Evolutionary conservation across 164 flowering plant genomes (phyloP).

Genomic region (Aristolochia californica): DNA sequence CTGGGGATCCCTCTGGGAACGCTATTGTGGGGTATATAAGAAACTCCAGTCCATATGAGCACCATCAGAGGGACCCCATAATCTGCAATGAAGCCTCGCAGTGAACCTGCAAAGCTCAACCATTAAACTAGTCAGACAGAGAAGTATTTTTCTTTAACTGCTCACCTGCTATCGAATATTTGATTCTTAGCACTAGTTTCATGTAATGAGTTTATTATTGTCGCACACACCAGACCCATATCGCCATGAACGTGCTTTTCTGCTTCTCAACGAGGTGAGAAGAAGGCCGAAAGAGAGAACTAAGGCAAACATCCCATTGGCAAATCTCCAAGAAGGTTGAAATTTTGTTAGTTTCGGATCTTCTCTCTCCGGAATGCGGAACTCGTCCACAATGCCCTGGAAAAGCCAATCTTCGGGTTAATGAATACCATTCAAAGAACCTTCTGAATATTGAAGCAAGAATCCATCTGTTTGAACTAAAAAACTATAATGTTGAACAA

Average conservation of each 20-base stretch:
- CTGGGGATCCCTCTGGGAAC: slow-evolving; percentile 89
- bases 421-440: too few relatives aligned
- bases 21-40: slow-evolving; percentile 65
- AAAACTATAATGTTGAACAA: too few relatives aligned
- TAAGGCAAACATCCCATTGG: slow-evolving; percentile 96
- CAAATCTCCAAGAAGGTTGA: slow-evolving; percentile 85
- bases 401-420: too few relatives aligned
- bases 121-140: too few relatives aligned
- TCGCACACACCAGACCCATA: slow-evolving; percentile 67
- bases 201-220: background rate
- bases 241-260: slow-evolving; percentile 97
- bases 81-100: slow-evolving; percentile 85
- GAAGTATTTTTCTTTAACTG: too few relatives aligned
- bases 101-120: slow-evolving; percentile 49
- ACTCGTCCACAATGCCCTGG: slow-evolving; percentile 87
- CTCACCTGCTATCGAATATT: too few relatives aligned
- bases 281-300: slow-evolving; percentile 93
- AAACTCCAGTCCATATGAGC: slow-evolving; percentile 78
- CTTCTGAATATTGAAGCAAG: too few relatives aligned
- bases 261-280: slow-evolving; percentile 69
- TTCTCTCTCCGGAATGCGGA: slow-evolving; percentile 58
- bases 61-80: slow-evolving; percentile 99
- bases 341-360: slow-evolving; percentile 33
- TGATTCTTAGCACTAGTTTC: too few relatives aligned
- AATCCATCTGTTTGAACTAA: too few relatives aligned